Conservation (phyloP, 2,329 filamentous ascomycete species). For the Fonsecaea monophora region DNA sequence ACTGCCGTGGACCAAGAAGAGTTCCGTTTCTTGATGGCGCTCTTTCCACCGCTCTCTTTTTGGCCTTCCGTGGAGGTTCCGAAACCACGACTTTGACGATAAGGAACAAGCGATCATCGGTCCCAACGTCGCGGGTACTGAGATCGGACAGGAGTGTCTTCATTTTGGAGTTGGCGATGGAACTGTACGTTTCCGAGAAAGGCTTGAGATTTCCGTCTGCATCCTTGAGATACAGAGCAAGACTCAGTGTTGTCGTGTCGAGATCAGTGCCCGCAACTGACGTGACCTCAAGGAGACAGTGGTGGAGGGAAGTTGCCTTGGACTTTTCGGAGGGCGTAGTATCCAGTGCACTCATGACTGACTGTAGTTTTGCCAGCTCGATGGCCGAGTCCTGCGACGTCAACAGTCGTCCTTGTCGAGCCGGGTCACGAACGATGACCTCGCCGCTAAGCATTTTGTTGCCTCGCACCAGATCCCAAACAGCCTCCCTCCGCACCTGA, state of each 20-base stretch:
- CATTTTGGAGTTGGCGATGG: constrained; percentile 71
- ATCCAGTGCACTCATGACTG: constrained; percentile 92
- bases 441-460: constrained; percentile 95
- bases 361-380: constrained; percentile 87
- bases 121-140: constrained; percentile 74
- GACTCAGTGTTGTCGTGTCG: constrained; percentile 76
- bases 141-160: constrained; percentile 89
- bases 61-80: constrained; percentile 51
- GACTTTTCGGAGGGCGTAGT: constrained; percentile 73
- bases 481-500: constrained; percentile 82
- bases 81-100: constrained; percentile 78
- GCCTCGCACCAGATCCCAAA: constrained; percentile 92
- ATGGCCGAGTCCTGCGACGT: constrained; percentile 93
- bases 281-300: constrained; percentile 75
- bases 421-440: constrained; percentile 91
- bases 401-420: constrained; percentile 80
- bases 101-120: constrained; percentile 72
- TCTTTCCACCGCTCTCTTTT: constrained; percentile 24
- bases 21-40: constrained; percentile 39
- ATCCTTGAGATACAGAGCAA: constrained; percentile 77
- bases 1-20: constrained; percentile 34
- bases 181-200: constrained; percentile 80
- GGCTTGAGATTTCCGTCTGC: constrained; percentile 68
- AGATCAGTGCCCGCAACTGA: constrained; percentile 77
- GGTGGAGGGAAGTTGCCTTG: constrained; percentile 72